These are phyloP conservation scores for Limonium bicolor DNA, from an alignment of 148 eudicot species.

Conservation along the genomic window DNA sequence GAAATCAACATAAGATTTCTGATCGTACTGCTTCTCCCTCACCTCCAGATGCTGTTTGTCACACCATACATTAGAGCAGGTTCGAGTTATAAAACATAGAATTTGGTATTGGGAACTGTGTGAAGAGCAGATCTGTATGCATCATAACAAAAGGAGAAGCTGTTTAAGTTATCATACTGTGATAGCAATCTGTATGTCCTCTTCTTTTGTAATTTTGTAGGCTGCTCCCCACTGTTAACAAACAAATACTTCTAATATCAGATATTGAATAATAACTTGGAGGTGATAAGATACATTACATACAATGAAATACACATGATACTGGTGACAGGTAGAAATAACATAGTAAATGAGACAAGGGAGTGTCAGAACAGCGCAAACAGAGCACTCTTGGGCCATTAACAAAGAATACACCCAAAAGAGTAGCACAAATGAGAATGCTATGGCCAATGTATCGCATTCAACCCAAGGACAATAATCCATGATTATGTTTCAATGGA, in stretches of 20 bases:
- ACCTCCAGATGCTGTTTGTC: constrained; percentile 70
- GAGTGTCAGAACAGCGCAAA: too few species aligned
- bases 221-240: constrained; percentile 72
- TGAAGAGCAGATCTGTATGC: neutral
- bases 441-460: too few species aligned
- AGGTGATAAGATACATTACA: neutral
- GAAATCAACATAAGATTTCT: constrained; percentile 61
- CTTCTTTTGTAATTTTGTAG: constrained; percentile 57
- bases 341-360: too few species aligned
- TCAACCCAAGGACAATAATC: too few species aligned
- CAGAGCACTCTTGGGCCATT: too few species aligned
- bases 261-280: neutral
- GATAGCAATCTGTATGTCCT: constrained; percentile 58
- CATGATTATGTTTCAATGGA: too few species aligned
- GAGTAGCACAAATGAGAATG: too few species aligned
- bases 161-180: constrained; percentile 27
- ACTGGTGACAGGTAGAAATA: too few species aligned
- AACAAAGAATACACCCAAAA: too few species aligned
- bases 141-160: constrained; percentile 5
- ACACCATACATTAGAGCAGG: neutral
- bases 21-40: constrained; percentile 93
- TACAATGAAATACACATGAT: neutral
- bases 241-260: neutral
- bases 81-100: too few species aligned
- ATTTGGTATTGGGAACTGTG: neutral